Conservation (phyloP, 2,329 filamentous ascomycete species). For the Fusarium heterosporum region DNA sequence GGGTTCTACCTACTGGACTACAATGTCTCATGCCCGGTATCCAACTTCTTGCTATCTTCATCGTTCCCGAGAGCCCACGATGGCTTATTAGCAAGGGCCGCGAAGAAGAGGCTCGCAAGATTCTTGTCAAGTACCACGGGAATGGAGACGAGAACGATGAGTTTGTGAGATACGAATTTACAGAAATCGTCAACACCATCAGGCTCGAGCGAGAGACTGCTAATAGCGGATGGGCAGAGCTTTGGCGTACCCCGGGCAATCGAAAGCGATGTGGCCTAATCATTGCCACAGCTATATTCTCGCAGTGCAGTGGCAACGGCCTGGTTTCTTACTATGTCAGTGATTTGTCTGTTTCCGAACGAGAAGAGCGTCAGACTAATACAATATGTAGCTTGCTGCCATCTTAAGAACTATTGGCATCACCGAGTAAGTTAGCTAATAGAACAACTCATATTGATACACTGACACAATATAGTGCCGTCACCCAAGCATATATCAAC, state of each 20-base stretch:
- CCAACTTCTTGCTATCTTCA: slow-evolving; percentile 36
- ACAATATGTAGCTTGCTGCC: slow-evolving; percentile 37
- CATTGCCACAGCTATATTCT: slow-evolving; percentile 41
- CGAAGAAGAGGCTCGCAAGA: slow-evolving; percentile 35
- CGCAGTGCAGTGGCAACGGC: slow-evolving; percentile 43
- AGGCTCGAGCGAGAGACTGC: slow-evolving; percentile 34
- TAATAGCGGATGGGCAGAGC: slow-evolving; percentile 31
- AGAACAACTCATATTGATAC: rapidly evolving
- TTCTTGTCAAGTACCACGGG: slow-evolving; percentile 43
- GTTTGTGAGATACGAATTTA: slow-evolving; percentile 38
- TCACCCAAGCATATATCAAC: slow-evolving; percentile 44
- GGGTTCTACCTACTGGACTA: slow-evolving; percentile 38
- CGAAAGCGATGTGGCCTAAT: slow-evolving; percentile 40
- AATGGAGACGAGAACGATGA: slow-evolving; percentile 31
- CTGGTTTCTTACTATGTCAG: slow-evolving; percentile 43
- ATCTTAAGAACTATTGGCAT: slow-evolving; percentile 43
- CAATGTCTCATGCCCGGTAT: slow-evolving; percentile 43
- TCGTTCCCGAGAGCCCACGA: slow-evolving; percentile 39
- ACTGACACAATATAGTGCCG: slow-evolving; percentile 20
- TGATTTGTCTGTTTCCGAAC: no score
- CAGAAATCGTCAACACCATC: slow-evolving; percentile 39
- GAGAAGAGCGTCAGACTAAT: no score
- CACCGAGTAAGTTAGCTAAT: slow-evolving; percentile 23
- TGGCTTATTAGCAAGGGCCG: slow-evolving; percentile 43
- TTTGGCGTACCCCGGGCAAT: slow-evolving; percentile 40